A percentile compares a stretch with the other conserved stretches of the same genome.
Conservation (phyloP, 345 rosid species). For the Hibiscus tridactylites region DNA sequence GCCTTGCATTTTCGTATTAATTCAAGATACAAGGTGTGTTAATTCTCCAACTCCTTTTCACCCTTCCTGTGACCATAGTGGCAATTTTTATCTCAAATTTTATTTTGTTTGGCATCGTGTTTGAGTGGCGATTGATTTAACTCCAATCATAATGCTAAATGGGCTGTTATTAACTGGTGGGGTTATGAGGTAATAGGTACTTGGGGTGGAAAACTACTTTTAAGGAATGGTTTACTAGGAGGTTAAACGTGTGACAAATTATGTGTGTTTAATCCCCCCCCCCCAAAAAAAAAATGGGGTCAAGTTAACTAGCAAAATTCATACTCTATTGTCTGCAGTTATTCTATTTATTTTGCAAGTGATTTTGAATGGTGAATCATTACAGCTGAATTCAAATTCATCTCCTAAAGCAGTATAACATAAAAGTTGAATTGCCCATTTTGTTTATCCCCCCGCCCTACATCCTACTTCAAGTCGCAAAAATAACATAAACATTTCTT, state of each 20-base stretch:
- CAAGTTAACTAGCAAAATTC: neutral
- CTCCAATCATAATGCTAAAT: neutral
- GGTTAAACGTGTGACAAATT: neutral
- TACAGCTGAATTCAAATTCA: no score
- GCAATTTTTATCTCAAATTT: neutral
- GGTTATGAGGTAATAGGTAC: neutral
- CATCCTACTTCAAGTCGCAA: neutral
- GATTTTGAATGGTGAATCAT: no score
- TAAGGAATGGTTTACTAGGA: neutral
- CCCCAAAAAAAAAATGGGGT: neutral
- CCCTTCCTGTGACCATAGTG: neutral
- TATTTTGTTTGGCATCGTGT: neutral
- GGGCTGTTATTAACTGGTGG: neutral
- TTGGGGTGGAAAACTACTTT: neutral
- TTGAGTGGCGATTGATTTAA: neutral
- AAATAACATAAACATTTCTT: neutral
- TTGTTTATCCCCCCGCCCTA: neutral
- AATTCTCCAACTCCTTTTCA: neutral
- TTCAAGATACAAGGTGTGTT: conserved; percentile 85
- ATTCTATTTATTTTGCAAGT: no score
- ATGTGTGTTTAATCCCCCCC: no score
- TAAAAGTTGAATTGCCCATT: neutral
- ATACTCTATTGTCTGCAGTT: no score
- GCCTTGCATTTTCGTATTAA: conserved; percentile 97
- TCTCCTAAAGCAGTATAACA: no score